Percentiles rank a stretch among this genome's conserved stretches.
Conservation (phyloP, 169 alveolate species). For the Cryptosporidium sp. region DNA sequence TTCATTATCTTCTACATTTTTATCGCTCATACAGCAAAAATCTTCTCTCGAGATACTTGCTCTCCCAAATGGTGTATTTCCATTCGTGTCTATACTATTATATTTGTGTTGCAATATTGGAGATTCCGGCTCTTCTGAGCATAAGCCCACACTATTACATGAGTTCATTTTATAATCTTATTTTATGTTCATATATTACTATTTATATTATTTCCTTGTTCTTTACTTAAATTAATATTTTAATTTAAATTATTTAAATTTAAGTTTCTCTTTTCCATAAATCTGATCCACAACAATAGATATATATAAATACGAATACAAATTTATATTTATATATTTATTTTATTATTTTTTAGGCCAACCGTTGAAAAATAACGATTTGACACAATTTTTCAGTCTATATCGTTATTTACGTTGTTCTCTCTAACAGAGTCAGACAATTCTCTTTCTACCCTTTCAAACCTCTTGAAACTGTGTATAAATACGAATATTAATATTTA, state of each 20-base stretch:
- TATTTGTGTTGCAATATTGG: slow-evolving; percentile 15
- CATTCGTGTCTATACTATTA: neutral
- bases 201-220: neutral
- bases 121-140: slow-evolving; percentile 56
- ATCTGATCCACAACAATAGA: neutral
- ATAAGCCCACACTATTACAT: slow-evolving; percentile 41
- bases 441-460: neutral
- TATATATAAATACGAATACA: no score
- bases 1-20: neutral
- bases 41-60: neutral
- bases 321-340: no score
- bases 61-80: neutral
- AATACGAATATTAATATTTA: neutral
- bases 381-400: no score
- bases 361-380: neutral
- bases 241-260: no score
- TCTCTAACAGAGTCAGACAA: neutral
- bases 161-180: slow-evolving; percentile 11
- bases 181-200: neutral
- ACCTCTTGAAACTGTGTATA: neutral
- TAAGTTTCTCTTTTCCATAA: neutral
- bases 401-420: neutral
- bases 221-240: no score
- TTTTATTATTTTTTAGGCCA: neutral
- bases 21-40: slow-evolving; percentile 8